These are phyloP conservation scores for Amaranthus tricolor DNA, from an alignment of 179 eudicot genomes.

Conservation along the genomic window DNA sequence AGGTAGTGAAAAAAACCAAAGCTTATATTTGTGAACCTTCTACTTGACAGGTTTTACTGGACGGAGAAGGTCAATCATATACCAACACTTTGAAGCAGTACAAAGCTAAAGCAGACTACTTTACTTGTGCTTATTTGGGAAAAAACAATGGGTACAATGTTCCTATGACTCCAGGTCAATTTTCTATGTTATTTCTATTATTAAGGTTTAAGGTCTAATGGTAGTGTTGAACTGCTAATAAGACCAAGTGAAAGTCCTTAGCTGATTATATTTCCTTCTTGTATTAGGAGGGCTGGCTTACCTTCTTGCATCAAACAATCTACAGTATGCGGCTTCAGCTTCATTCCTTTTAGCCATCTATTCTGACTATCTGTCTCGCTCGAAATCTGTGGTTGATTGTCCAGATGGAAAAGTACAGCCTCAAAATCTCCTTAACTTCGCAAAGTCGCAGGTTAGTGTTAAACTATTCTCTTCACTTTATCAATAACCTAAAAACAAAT, in stretches of 20 bases:
- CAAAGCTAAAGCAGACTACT: slow-evolving; percentile 79
- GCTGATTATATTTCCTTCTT: neutral
- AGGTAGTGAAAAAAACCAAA: neutral
- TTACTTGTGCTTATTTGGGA: slow-evolving; percentile 70
- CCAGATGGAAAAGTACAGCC: slow-evolving; percentile 61
- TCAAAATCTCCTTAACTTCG: slow-evolving; percentile 53
- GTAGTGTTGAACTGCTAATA: neutral
- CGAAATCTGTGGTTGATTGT: slow-evolving; percentile 46
- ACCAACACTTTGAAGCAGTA: slow-evolving; percentile 53
- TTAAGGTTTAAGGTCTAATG: neutral
- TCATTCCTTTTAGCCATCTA: slow-evolving; percentile 67
- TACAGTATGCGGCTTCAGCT: slow-evolving; percentile 74
- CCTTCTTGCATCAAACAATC: slow-evolving; percentile 60
- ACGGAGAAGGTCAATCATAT: slow-evolving; percentile 56
- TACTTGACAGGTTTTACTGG: slow-evolving; percentile 51
- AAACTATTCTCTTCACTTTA: neutral
- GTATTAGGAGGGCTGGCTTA: slow-evolving; percentile 61
- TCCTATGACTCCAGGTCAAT: slow-evolving; percentile 63
- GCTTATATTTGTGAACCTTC: neutral
- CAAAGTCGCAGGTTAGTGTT: slow-evolving; percentile 60
- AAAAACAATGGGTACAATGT: slow-evolving; percentile 69
- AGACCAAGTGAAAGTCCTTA: neutral
- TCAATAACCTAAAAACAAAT: neutral
- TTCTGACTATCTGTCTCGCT: slow-evolving; percentile 57
- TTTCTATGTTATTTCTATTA: neutral